Conservation (phyloP, 805 yeast genomes). For the Lipomyces kockii region DNA sequence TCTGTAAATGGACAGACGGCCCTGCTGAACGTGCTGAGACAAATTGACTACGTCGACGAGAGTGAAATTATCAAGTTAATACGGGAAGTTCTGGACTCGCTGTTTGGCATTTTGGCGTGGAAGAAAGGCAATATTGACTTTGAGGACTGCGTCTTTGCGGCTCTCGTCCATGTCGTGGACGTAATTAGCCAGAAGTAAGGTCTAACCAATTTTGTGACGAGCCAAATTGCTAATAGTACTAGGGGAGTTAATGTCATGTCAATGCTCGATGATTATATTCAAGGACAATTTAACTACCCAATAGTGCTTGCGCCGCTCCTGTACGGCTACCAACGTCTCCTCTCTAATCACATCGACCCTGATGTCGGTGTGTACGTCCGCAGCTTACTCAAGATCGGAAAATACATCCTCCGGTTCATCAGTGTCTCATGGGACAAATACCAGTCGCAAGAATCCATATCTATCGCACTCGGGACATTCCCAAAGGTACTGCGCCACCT, state of each 20-base stretch:
- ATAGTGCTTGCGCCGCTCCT: conserved; percentile 28
- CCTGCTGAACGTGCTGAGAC: conserved; percentile 26
- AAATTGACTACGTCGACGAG: conserved; percentile 54
- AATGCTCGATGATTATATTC: conserved; percentile 38
- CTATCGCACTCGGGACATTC: conserved; percentile 21
- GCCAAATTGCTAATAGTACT: no score
- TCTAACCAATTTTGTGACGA: not conserved
- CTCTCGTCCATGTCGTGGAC: conserved; percentile 39
- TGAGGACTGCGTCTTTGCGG: conserved; percentile 38
- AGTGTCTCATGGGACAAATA: conserved; percentile 23
- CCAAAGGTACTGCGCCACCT: conserved; percentile 8
- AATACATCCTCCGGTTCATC: conserved; percentile 28
- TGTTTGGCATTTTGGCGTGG: conserved; percentile 50
- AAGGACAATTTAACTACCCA: conserved; percentile 39
- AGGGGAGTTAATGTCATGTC: conserved; percentile 10
- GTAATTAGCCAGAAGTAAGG: conserved; percentile 35
- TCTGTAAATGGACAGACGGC: conserved; percentile 23
- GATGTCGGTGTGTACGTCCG: conserved; percentile 26
- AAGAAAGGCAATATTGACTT: conserved; percentile 45
- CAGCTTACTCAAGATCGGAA: conserved; percentile 25
- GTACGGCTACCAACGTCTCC: conserved; percentile 23
- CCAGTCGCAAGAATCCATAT: conserved; percentile 27
- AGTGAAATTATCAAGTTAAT: conserved; percentile 56
- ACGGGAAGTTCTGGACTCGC: conserved; percentile 40
- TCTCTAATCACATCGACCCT: conserved; percentile 12